A percentile compares a stretch with the other conserved stretches of the same genome.
Conservation (phyloP, 352 stramenopile species). For the Pythium utonaiense region DNA sequence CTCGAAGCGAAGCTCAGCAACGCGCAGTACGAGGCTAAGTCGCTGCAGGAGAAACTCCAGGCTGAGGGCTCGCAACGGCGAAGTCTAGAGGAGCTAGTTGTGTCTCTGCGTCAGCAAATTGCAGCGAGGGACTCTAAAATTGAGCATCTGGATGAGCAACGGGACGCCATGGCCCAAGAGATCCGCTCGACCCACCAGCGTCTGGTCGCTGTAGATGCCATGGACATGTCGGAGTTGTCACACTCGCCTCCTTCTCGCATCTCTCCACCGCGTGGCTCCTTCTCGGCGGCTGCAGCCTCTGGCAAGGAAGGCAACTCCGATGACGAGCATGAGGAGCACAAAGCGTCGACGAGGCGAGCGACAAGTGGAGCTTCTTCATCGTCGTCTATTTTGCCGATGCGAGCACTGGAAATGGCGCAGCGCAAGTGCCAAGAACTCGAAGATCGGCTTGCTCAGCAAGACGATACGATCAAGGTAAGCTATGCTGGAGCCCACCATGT, state of each 20-base stretch:
- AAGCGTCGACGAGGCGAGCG: background rate
- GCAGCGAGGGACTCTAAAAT: slow-evolving; percentile 61
- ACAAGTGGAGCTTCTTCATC: slow-evolving; percentile 10
- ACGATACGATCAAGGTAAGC: slow-evolving; percentile 78
- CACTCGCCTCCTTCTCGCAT: slow-evolving; percentile 24
- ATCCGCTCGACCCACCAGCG: slow-evolving; percentile 59
- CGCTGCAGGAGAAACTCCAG: slow-evolving; percentile 57
- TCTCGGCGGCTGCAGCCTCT: background rate
- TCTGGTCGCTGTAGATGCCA: slow-evolving; percentile 37
- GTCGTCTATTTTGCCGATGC: slow-evolving; percentile 60
- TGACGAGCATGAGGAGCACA: background rate
- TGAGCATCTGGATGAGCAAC: slow-evolving; percentile 64
- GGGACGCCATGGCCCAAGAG: slow-evolving; percentile 69
- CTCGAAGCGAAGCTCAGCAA: slow-evolving; percentile 75
- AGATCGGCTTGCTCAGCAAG: slow-evolving; percentile 62
- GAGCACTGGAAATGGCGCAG: slow-evolving; percentile 64
- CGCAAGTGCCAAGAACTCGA: slow-evolving; percentile 76
- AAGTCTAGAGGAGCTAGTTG: slow-evolving; percentile 63
- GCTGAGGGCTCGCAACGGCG: slow-evolving; percentile 47
- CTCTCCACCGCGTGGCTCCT: background rate
- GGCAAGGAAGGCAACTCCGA: background rate
- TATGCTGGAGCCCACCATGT: too few relatives aligned
- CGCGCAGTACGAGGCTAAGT: slow-evolving; percentile 59
- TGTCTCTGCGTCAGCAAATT: slow-evolving; percentile 58
- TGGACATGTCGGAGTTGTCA: slow-evolving; percentile 67